A percentile compares a stretch with the other conserved stretches of the same genome.
Conservation (phyloP, 116 monocot genomes). For the Dioscorea cayenensis region DNA sequence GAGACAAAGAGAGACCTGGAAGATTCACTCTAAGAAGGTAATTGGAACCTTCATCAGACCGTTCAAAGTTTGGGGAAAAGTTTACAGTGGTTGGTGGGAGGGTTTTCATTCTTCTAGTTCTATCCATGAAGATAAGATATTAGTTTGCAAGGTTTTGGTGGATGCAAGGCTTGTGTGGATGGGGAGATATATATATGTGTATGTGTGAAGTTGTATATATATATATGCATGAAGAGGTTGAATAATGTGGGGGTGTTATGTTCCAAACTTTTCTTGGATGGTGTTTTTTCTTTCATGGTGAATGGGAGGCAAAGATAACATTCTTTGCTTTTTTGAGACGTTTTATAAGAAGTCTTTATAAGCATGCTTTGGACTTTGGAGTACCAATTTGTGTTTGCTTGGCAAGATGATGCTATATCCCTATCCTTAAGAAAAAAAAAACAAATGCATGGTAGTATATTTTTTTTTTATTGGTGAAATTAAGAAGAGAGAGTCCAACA, state of each 20-base stretch:
- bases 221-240: not conserved
- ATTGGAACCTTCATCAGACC: not conserved
- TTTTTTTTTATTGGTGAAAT: too few species aligned
- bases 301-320: not conserved
- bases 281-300: not conserved
- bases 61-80: not conserved
- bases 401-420: not conserved
- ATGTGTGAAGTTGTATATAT: not conserved
- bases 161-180: too few species aligned
- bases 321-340: not conserved
- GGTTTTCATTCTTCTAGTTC: not conserved
- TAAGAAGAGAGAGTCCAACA: too few species aligned
- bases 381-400: not conserved
- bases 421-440: too few species aligned
- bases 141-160: too few species aligned
- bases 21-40: not conserved
- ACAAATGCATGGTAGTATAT: too few species aligned
- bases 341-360: not conserved
- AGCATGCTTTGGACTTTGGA: not conserved
- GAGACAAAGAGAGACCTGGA: not conserved
- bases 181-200: too few species aligned
- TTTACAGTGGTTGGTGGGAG: not conserved
- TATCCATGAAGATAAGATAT: too few species aligned
- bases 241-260: not conserved
- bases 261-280: conserved; percentile 9